Evolutionary conservation across 208 protist genomes (phyloP), one percentile per base, ranked within the genome.

Genomic region (Wallacemonas sp.): DNA sequence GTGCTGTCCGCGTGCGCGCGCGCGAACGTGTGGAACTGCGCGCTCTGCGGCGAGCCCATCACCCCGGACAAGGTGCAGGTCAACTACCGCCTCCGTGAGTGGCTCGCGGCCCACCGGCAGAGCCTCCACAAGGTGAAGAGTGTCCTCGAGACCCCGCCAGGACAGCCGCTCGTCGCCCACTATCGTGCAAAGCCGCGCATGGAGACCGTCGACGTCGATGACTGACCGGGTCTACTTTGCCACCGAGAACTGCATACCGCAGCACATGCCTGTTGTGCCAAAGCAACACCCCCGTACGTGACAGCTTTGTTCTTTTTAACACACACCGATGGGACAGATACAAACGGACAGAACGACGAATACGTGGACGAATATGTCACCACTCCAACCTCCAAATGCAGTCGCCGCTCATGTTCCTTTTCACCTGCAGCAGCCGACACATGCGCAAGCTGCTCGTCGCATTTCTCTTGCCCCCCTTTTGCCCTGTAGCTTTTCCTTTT

Each of bases 1-100:
- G 48, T 93, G 18, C 65, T 95, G 23, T 59, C 75, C 1, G 80
- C 86, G 20, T 95, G 84, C 48, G 39, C 55, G n/a, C 79, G 78
- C 22, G 76, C 72, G 18, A 87, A 93, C 72, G 70, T 93, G 5
- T 95, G 90, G 87, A 95, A 95, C 75, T 95, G 90, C 59, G 86
- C 90, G 14, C 57, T 95, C 12, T 95, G 90, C 68, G 70, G 63
- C 48, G 75, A 77, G 11, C 73, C 82, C 12, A 90, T 86, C 61
- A 67, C 46, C 38, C 90, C 87, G 1, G 28, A 74, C 28, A 82
- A 82, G 7, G 84, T 93, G 23, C 41, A 67, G 14, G 81, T 93
- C 10, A 89, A 95, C 71, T 84, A 93, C 67, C 77, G 82, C n/a
- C 67, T 95, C 10, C 72, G 74, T 46, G 78, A 92, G 12, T 93